A percentile compares a stretch with the other conserved stretches of the same genome.
phyloP scores from a whole-genome alignment of 2,329 filamentous ascomycete genomes.

The Aureobasidium sp. region DNA sequence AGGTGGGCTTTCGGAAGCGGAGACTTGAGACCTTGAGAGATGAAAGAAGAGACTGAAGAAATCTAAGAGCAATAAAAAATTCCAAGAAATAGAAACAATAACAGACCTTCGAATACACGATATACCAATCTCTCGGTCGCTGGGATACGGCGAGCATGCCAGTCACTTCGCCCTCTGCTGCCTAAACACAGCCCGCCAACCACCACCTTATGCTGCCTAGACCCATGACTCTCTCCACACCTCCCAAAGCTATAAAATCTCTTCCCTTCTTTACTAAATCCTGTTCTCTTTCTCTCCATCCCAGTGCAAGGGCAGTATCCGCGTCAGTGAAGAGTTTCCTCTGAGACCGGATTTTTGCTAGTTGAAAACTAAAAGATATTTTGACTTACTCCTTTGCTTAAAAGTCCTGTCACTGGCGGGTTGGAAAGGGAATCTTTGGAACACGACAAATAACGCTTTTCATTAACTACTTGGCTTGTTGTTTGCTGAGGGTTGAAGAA shows the following conservation, averaged over 20 bases:
- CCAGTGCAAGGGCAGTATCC: slow-evolving; percentile 3
- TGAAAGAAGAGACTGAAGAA: neutral
- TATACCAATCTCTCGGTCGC: too few species aligned
- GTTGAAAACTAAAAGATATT: neutral
- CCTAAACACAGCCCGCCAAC: neutral
- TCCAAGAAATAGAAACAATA: too few species aligned
- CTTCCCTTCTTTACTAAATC: too few species aligned
- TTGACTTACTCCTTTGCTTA: neutral
- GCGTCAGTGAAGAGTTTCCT: neutral
- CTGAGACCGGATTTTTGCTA: neutral
- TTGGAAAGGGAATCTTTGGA: neutral
- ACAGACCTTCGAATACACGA: too few species aligned
- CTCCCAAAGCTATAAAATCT: neutral
- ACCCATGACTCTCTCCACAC: neutral
- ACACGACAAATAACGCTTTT: neutral
- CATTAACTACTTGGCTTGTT: neutral
- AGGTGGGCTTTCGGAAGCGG: neutral
- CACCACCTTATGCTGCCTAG: neutral
- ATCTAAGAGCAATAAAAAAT: too few species aligned
- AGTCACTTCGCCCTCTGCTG: neutral
- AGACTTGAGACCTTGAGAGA: neutral
- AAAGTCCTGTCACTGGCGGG: neutral
- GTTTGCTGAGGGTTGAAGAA: neutral
- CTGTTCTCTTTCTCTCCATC: neutral
- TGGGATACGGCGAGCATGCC: too few species aligned